Base-by-base conservation (phyloP, 805 yeast species). In the Debaryomyces hansenii region DNA sequence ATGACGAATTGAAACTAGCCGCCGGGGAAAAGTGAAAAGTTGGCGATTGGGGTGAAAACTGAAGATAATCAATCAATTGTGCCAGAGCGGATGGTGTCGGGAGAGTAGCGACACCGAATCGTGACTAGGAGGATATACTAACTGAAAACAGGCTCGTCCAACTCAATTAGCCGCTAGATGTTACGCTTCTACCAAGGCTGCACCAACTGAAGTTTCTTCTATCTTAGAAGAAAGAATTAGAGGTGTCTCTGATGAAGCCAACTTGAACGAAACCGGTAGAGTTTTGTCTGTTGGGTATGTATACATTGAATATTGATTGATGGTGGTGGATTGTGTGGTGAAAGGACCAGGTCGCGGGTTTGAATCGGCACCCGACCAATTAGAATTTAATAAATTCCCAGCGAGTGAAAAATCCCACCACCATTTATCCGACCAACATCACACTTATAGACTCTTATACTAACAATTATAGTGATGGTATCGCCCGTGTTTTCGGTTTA, bases 401-500 rank as follows among this genome's bases (percentile, higher is more conserved):
- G 12, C 11, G 14, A 37, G 12, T 37, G 38, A 35, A 20, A 35
- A 35, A 35, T 18, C 34, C 34, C 34, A 31, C 7, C 34, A 14
- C 34, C 14, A 5, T 29, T 33, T 28, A 41, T 31, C 41, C 42
- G 29, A 44, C 18, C 20, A 28, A 10, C n/a, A 21, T 32, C n/a
- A 20, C 28, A 41, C 20, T 21, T 4, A 16, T 47, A 31, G 14
- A 31, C 16, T n/a, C 34, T 31, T 31, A 31, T 31, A 31, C 34
- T 31, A 31, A 31, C 34, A 42, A 47, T 28, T 56, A 12, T 67
- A 84, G 99, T 87, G 99, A 94, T 79, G 99, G 99, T 94, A 94
- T 94, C 73, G 99, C 99, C 75, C 95, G 98, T 85, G 96, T 94
- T 70, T 94, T 88, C 80, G 99, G 99, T 80, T 82, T 94, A 68